Base-by-base conservation (phyloP, 1,139 yeast species). In the Ogataea hybrid region DNA sequence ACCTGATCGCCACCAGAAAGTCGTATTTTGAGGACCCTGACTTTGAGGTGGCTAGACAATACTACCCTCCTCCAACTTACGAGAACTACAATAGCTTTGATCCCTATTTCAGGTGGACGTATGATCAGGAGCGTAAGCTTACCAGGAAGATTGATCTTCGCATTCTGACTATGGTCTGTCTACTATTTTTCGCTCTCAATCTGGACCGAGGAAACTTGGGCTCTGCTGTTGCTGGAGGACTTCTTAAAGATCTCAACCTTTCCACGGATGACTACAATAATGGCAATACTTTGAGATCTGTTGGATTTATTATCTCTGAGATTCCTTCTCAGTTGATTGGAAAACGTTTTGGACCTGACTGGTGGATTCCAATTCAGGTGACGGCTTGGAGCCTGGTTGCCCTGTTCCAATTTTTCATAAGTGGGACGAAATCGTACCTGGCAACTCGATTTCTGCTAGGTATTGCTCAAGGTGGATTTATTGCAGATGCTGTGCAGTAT, bases 301-400 rank as follows among this genome's bases (percentile, higher is more conserved):
- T 68, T 3, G 61, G 70, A 20, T 77, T 77, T 50, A 56, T 76
- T 49, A 47, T 60, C 10, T 73, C 79, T 0, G 81, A 77, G 49
- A 59, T 77, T 5, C 82, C 82, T 0, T 73, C 80, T 1, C 80
- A 76, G 53, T 59, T 77, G 47, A 57, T 77, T 37, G 71, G 78
- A 31, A 76, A 76, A 49, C 64, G 63, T 35, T 43, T 77, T 32
- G 83, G 83, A 2, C 77, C 80, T 4, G 80, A 77, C 51, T 58
- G 69, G 34, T 76, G 78, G 71, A 67, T 78, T 34, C 83, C 82
- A 0, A 54, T 65, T 18, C 80, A 75, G 51, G 70, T 77, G 61
- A 55, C 63, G 3, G 48, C 64, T 2, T 78, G 82, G 81, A 71
- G 77, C 37, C 43, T 73, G 28, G 74, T 77, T 1, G 71, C 79